These are phyloP conservation scores for Aspergillus tanneri DNA, from an alignment of 2,329 filamentous ascomycete genomes.

Conservation along the genomic window DNA sequence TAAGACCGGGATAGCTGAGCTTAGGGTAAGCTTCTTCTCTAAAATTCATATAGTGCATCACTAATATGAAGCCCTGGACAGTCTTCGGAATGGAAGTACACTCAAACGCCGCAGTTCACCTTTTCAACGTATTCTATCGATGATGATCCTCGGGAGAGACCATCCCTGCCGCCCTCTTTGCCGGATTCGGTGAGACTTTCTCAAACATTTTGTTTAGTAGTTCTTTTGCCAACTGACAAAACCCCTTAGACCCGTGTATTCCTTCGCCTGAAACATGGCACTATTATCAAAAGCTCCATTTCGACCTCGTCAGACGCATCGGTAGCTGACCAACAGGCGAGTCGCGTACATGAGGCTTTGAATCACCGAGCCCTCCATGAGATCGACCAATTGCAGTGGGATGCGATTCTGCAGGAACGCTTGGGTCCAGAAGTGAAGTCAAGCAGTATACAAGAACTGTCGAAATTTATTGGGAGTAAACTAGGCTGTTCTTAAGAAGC, in stretches of 20 bases:
- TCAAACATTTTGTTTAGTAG: not conserved
- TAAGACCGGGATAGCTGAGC: constrained; percentile 55
- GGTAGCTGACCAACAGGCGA: constrained; percentile 35
- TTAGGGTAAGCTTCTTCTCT: constrained; percentile 52
- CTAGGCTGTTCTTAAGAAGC: constrained; percentile 23
- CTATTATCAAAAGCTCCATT: constrained; percentile 41
- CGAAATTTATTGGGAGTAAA: constrained; percentile 27
- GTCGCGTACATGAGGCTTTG: constrained; percentile 30
- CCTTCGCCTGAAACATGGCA: constrained; percentile 42
- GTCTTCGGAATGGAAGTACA: constrained; percentile 68
- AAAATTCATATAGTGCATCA: not conserved
- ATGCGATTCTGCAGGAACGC: constrained; percentile 23
- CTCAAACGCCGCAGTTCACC: constrained; percentile 80
- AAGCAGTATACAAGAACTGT: constrained; percentile 23
- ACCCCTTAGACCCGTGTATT: constrained; percentile 41
- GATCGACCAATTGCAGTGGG: constrained; percentile 37
- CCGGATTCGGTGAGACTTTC: constrained; percentile 44
- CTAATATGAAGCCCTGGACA: constrained; percentile 18
- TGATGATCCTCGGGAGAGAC: constrained; percentile 58
- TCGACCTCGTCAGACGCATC: constrained; percentile 37
- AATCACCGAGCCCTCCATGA: constrained; percentile 51
- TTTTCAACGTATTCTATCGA: constrained; percentile 63
- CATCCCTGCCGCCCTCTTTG: constrained; percentile 51
- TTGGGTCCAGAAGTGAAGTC: constrained; percentile 15
- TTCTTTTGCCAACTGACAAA: constrained; percentile 1